Percentiles rank a stretch among this genome's conserved stretches.
Conservation (phyloP, 2,329 filamentous ascomycete species). For the Pestalotiopsis sp. region DNA sequence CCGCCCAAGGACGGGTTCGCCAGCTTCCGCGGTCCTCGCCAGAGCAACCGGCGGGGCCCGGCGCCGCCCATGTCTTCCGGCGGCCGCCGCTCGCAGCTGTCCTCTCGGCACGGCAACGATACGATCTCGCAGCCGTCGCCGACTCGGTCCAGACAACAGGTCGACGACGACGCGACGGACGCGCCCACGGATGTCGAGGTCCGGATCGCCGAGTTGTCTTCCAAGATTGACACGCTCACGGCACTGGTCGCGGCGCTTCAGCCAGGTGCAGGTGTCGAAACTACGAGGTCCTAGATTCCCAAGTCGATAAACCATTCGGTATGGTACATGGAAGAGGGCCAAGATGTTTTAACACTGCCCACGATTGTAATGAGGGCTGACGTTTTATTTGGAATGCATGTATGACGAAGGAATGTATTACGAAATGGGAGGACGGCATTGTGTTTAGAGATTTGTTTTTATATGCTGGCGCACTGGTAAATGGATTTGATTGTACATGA, state of each 20-base stretch:
- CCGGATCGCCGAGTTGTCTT: slow-evolving; percentile 55
- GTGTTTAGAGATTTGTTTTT: background rate
- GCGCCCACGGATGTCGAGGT: slow-evolving; percentile 48
- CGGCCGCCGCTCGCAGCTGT: slow-evolving; percentile 25
- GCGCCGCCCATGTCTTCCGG: slow-evolving; percentile 24
- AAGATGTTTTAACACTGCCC: background rate
- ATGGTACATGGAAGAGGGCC: background rate
- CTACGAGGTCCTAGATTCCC: slow-evolving; percentile 19
- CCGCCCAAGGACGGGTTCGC: slow-evolving; percentile 44
- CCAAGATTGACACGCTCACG: slow-evolving; percentile 63
- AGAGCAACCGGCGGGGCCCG: slow-evolving; percentile 24
- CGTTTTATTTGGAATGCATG: background rate
- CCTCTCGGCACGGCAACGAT: slow-evolving; percentile 25
- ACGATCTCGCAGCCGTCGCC: slow-evolving; percentile 24
- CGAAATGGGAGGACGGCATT: background rate
- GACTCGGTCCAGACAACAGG: slow-evolving; percentile 19
- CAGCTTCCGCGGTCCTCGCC: slow-evolving; percentile 50
- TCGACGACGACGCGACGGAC: slow-evolving; percentile 38
- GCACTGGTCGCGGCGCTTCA: slow-evolving; percentile 55
- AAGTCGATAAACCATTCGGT: background rate
- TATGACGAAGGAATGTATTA: background rate
- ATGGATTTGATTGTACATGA: background rate
- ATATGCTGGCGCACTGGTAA: background rate
- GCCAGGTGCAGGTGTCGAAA: slow-evolving; percentile 25
- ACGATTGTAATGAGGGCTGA: background rate